phyloP scores from a whole-genome alignment of 192 early-diverging fungal genomes.

The Backusella sp. region DNA sequence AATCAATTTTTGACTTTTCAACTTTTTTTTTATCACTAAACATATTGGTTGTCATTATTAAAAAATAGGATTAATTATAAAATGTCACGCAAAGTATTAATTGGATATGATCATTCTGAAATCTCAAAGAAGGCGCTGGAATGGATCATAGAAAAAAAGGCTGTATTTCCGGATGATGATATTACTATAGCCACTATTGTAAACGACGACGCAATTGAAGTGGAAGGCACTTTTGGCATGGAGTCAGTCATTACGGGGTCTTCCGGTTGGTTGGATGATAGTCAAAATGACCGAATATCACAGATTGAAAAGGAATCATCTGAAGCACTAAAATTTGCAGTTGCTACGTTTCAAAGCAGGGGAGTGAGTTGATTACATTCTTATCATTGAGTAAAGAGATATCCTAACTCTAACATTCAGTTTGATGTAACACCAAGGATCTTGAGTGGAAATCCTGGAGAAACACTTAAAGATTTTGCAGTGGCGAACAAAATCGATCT shows the following conservation, averaged over 20 bases:
- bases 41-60: background rate
- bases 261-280: slow-evolving; percentile 12
- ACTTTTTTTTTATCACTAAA: background rate
- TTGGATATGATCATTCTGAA: slow-evolving; percentile 20
- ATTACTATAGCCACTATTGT: slow-evolving; percentile 13
- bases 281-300: slow-evolving; percentile 9
- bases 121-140: slow-evolving; percentile 13
- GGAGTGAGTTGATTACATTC: slow-evolving; percentile 12
- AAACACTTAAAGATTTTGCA: slow-evolving; percentile 19
- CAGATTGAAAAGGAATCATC: slow-evolving; percentile 18
- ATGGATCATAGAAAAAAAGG: slow-evolving; percentile 11
- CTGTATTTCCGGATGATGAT: slow-evolving; percentile 15
- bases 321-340: slow-evolving; percentile 10
- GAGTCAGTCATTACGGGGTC: slow-evolving; percentile 6
- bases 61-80: background rate
- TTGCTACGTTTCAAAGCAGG: slow-evolving; percentile 3
- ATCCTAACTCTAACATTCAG: background rate
- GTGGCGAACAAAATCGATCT: slow-evolving; percentile 12
- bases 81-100: slow-evolving; percentile 14
- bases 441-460: slow-evolving; percentile 15
- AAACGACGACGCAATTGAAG: slow-evolving; percentile 18
- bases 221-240: slow-evolving; percentile 17
- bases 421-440: slow-evolving; percentile 4
- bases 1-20: background rate
- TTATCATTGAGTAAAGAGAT: background rate